Base-by-base conservation (phyloP, 129 eudicot species). In the Solidago caesia region DNA sequence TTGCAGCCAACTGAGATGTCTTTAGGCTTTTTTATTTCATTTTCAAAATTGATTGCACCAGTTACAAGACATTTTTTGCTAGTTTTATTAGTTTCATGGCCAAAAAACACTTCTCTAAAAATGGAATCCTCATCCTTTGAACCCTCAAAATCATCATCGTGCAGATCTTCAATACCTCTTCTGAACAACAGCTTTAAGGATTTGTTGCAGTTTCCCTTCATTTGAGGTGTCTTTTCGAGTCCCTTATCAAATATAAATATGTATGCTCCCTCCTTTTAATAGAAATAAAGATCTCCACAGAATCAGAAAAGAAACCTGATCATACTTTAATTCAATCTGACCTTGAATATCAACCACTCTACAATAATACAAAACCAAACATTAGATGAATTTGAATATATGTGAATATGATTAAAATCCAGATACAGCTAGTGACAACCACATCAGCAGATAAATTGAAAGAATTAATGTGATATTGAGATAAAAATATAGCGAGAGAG, bases 81-180 rank as follows among this genome's bases (percentile, higher is more conserved):
- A 75, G 75, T 71, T 69, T 78, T 83, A 64, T 62, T 79, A 63
- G 80, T 66, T 66, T 77, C 82, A 66, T 80, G 81, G 49, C 88
- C 91, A 70, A 88, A 88, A 71, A 88, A 89, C 11, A 91, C 78
- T 75, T 94, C 83, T 70, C 74, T 74, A 73, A 87, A 88, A 57
- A 84, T 94, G 57, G 73, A 76, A 58, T 72, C 85, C 80, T 91
- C 99, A 46, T 85, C 85, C 56, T 60, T 70, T 74, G 96, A 88
- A 47, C 94, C 97, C 65, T 88, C 99, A 70, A 89, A 91, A 51
- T 86, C 88, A 69, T 90, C 97, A 56, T 91, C 94, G 57, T 85
- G 93, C 80, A 90, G 72, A 77, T 72, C 83, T 75, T 86, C 90
- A 48, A 89, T 77, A 46, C 85, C 91, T 73, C 74, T 77, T 74